Conservation (phyloP, 163 green algal genomes). For the Scenedesmus sp. region DNA sequence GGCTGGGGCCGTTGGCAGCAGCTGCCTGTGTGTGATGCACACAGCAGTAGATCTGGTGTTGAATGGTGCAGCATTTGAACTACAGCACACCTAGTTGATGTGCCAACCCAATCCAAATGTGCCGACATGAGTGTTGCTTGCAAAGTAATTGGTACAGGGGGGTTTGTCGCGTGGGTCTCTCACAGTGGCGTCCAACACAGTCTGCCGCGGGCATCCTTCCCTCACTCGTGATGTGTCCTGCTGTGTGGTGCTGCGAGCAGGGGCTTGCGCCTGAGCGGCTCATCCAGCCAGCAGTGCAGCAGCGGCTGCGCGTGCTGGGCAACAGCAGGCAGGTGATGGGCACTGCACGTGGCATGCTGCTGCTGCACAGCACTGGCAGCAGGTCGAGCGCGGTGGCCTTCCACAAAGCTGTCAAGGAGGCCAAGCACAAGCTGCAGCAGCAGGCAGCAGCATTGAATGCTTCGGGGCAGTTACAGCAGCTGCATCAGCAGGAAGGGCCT, state of each 20-base stretch:
- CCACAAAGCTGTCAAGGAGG: slow-evolving; percentile 46
- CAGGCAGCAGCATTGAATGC: slow-evolving; percentile 31
- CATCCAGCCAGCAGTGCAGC: slow-evolving; percentile 37
- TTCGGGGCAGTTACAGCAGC: slow-evolving; percentile 19
- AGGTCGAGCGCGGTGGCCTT: slow-evolving; percentile 20
- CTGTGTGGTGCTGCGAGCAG: not conserved
- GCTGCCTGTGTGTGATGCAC: not conserved
- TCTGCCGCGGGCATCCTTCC: too few relatives aligned
- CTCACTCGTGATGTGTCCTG: too few relatives aligned
- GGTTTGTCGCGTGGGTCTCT: too few relatives aligned
- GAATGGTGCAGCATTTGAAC: too few relatives aligned
- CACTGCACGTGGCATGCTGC: slow-evolving; percentile 45
- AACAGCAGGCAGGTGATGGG: slow-evolving; percentile 50
- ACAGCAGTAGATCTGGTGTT: too few relatives aligned
- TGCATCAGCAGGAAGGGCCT: not conserved
- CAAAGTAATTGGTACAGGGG: too few relatives aligned
- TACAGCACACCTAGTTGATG: too few relatives aligned
- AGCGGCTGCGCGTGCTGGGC: slow-evolving; percentile 39
- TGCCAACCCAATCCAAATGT: too few relatives aligned
- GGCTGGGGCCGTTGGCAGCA: not conserved
- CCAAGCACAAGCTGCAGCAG: slow-evolving; percentile 20
- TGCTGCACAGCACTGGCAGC: slow-evolving; percentile 41
- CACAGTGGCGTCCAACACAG: too few relatives aligned
- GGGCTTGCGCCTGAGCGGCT: not conserved
- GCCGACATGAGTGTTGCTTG: too few relatives aligned